These are phyloP conservation scores for Daldinia bambusicola DNA, from an alignment of 495 filamentous ascomycete species.

Conservation along the genomic window DNA sequence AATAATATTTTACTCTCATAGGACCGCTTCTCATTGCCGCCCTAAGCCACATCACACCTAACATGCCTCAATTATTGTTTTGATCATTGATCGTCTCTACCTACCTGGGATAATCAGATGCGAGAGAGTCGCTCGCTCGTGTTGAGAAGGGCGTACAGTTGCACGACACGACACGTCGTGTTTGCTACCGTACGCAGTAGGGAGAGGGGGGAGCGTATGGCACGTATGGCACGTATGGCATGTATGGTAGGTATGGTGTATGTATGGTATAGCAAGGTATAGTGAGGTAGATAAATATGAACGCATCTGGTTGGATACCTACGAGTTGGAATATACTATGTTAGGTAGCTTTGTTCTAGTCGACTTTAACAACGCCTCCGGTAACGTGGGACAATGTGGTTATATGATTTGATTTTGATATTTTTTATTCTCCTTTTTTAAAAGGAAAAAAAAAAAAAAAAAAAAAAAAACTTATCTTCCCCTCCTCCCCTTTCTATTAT, in stretches of 20 bases:
- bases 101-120: conserved; percentile 40
- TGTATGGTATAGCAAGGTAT: background rate
- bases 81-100: conserved; percentile 36
- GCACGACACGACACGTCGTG: conserved; percentile 37
- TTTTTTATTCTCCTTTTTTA: conserved; percentile 13
- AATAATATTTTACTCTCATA: conserved; percentile 28
- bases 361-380: conserved; percentile 14
- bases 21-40: conserved; percentile 43
- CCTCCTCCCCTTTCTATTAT: background rate
- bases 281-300: conserved; percentile 5
- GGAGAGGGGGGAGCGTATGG: conserved; percentile 7
- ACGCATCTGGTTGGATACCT: conserved; percentile 3
- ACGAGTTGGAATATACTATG: conserved; percentile 6
- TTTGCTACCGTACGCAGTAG: conserved; percentile 32
- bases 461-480: too few species aligned
- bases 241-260: conserved; percentile 10
- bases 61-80: conserved; percentile 35
- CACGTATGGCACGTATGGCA: too few species aligned
- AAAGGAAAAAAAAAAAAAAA: too few species aligned
- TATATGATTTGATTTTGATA: conserved; percentile 19
- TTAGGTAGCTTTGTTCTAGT: conserved; percentile 11
- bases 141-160: conserved; percentile 33
- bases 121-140: conserved; percentile 39
- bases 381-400: conserved; percentile 18
- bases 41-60: conserved; percentile 45